These are phyloP conservation scores for Myxozyma monticola DNA, from an alignment of 805 yeast genomes.

Conservation along the genomic window DNA sequence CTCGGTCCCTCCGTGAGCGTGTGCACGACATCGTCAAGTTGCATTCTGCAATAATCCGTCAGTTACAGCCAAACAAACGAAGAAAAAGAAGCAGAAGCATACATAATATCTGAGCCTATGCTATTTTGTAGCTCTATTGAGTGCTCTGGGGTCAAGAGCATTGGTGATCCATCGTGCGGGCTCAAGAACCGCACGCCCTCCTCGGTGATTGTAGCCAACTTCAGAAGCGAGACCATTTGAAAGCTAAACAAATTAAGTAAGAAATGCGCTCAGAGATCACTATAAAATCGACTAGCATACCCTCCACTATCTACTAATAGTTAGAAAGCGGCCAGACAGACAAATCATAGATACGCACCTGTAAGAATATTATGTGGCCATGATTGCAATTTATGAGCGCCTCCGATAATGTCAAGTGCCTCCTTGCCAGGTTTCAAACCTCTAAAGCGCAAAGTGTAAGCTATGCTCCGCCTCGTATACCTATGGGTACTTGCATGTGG, in stretches of 20 bases:
- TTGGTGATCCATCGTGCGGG: constrained; percentile 49
- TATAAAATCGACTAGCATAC: too few relatives aligned
- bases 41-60: constrained; percentile 38
- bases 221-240: constrained; percentile 48
- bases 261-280: too few relatives aligned
- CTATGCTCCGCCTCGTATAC: neutral
- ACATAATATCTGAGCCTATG: constrained; percentile 48
- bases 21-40: constrained; percentile 48
- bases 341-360: constrained; percentile 10
- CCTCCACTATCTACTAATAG: constrained; percentile 43
- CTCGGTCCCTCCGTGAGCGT: constrained; percentile 48
- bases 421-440: constrained; percentile 48
- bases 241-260: constrained; percentile 33
- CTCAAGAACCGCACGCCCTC: constrained; percentile 48
- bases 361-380: constrained; percentile 48
- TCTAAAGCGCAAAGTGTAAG: constrained; percentile 5
- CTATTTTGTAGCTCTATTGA: constrained; percentile 48
- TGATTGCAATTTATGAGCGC: constrained; percentile 46
- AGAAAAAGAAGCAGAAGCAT: neutral
- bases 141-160: constrained; percentile 50
- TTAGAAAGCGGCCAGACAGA: neutral
- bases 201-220: constrained; percentile 49
- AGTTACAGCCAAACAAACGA: neutral
- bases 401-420: constrained; percentile 45
- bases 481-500: constrained; percentile 36